Base-by-base conservation (phyloP, 257 asterid genomes). In the Craterostigma plantagineum region DNA sequence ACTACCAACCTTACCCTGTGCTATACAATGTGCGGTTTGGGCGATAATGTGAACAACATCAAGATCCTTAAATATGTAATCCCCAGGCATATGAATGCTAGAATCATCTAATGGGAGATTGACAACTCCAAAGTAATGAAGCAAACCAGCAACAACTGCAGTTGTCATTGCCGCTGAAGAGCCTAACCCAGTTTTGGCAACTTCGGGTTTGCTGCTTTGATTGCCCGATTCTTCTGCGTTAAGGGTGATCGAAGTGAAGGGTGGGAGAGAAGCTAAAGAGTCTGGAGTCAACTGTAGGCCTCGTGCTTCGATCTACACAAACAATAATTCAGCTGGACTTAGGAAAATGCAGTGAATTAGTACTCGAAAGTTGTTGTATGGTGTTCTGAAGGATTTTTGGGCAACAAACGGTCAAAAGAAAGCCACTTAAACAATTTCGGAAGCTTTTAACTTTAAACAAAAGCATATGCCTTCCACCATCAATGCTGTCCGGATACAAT, bases 131-230 rank as follows among this genome's bases (percentile, higher is more conserved):
- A 90, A 75, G 63, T 79, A 79, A 57, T 75, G 87, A 59, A 90
- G 94, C 60, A 90, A 69, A 56, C 92, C 73, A 54, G 93, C 83
- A 50, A 72, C 95, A 52, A 90, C 99, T 9, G 95, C 95, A 61
- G 95, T 83, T 58, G 95, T 90, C 99, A 83, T 90, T 39, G 99
- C 99, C 38, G 99, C 99, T 14, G 99, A 90, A 10, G 99, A 90
- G 53, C 99, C 99, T 77, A 90, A 57, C 35, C 99, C 99, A 50
- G 99, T 90, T 71, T 90, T 90, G 53, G 99, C 95, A 64, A 83
- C 99, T 72, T 90, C 99, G 45, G 99, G 99, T 62, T 75, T 81
- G 71, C 69, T 49, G 50, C 61, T 75, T 43, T 60, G 75, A 16
- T 74, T 83, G 67, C 55, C 61, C 27, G 82, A 62, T 49, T 71